A percentile compares a stretch with the other conserved stretches of the same genome.
phyloP scores from a whole-genome alignment of 179 eudicot species.

The Actinidia arguta region DNA sequence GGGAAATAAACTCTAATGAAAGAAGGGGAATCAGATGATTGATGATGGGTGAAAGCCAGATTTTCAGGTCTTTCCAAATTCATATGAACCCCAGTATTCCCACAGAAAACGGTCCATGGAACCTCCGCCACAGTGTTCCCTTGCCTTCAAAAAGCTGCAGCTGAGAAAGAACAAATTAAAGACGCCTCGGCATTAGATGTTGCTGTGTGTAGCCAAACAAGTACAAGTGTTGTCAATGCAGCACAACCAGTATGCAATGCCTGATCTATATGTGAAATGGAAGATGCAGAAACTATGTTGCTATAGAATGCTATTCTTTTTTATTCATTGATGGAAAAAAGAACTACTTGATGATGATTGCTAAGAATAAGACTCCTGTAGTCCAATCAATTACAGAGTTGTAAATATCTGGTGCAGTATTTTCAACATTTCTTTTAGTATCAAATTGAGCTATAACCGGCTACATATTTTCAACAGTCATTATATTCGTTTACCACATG shows the following conservation, averaged over 20 bases:
- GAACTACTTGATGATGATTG: background rate
- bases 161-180: background rate
- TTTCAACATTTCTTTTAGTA: background rate
- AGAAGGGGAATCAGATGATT: too few relatives aligned
- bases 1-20: too few relatives aligned
- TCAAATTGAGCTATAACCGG: too few relatives aligned
- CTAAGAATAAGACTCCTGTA: background rate
- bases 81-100: conserved; percentile 23
- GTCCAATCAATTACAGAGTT: background rate
- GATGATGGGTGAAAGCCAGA: conserved; percentile 20
- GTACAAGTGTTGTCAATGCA: too few relatives aligned
- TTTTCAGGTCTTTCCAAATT: background rate
- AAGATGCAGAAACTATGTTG: too few relatives aligned
- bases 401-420: background rate
- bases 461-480: background rate
- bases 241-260: too few relatives aligned
- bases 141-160: background rate
- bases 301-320: too few relatives aligned
- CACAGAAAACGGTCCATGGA: conserved; percentile 33
- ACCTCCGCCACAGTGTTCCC: background rate
- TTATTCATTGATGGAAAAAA: background rate
- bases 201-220: too few relatives aligned
- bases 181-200: background rate
- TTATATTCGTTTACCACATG: background rate
- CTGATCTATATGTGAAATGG: too few relatives aligned